Conservation (phyloP, 768 basidiomycete species). For the Lyophyllum shimeji region DNA sequence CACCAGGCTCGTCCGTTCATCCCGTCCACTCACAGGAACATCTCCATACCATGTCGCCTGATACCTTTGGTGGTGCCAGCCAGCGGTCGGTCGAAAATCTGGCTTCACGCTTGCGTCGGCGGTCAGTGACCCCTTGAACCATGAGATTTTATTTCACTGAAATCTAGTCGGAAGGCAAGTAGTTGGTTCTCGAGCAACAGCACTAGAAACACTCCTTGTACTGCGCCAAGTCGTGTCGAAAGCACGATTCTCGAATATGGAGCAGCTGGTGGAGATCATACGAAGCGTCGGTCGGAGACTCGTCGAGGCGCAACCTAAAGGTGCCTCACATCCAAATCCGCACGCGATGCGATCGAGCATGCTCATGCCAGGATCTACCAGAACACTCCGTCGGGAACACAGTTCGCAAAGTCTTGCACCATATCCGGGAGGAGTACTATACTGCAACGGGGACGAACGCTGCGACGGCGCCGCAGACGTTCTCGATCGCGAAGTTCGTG, state of each 20-base stretch:
- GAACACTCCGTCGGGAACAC: conserved; percentile 97
- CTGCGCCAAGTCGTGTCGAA: conserved; percentile 88
- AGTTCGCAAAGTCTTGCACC: conserved; percentile 87
- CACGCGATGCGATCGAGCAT: conserved; percentile 1
- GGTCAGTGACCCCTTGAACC: conserved; percentile 45
- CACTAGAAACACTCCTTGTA: conserved; percentile 85
- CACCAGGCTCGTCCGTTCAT: neutral
- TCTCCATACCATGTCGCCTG: conserved; percentile 39
- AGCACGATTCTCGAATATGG: conserved; percentile 83
- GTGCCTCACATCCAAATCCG: conserved; percentile 36
- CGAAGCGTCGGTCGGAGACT: conserved; percentile 76
- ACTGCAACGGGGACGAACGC: conserved; percentile 62
- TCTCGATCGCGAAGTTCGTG: conserved; percentile 85
- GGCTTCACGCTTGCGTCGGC: conserved; percentile 66
- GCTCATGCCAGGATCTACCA: conserved; percentile 29
- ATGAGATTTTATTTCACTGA: neutral
- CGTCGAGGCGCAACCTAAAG: conserved; percentile 94
- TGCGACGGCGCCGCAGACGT: conserved; percentile 37
- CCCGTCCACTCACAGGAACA: neutral
- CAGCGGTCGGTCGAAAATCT: conserved; percentile 67
- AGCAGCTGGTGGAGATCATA: conserved; percentile 80
- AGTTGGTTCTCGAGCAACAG: conserved; percentile 86
- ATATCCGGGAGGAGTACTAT: conserved; percentile 93
- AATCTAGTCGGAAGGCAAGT: conserved; percentile 63
- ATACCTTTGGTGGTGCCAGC: conserved; percentile 34